Evolutionary conservation across 2,329 filamentous ascomycete species (phyloP), one percentile per base, ranked within the genome.

Genomic region (Stromatinia cepivora): DNA sequence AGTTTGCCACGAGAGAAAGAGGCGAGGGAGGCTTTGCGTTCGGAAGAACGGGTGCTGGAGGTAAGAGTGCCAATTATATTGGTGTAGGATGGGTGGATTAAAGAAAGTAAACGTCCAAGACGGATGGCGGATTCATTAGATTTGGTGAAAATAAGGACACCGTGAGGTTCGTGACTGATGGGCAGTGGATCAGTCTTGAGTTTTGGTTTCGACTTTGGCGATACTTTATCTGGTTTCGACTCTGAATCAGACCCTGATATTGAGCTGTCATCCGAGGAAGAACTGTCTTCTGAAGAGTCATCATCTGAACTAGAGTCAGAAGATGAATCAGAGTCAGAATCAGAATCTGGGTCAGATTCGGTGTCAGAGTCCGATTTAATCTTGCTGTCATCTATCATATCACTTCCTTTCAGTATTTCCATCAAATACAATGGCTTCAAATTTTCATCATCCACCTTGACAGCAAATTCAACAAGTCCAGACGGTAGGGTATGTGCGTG

Each of bases 71-170:
- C 88, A 67, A 92, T 86, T 54, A 85, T 81, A 1, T 82, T 76
- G 3, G 85, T 81, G 46, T 90, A 81, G 0, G 82, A 78, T 0
- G 89, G 88, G 25, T 87, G 83, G 31, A 97, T 83, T 1, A 94
- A 82, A 1, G 84, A 81, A 15, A 98, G 84, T 0, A 98, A 87
- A 28, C 92, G 90, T 1, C 91, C 89, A n/a, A 98, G 86, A 70
- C 95, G 91, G n/a, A 92, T 85, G 1, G 94, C 92, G 25, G 90
- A 88, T 79, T 97, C 93, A 78, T 94, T 97, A 69, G 92, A 96
- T 75, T 93, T 93, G 59, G 93, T 94, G 79, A 98, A 98, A 73
- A 98, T 88, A 48, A 98, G 84, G 15, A 90, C 87, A 34, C 77
- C 77, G 1, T 72, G 72, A 45, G 74, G 70, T 15, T 68, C 48